phyloP scores from a whole-genome alignment of 768 basidiomycete species.

The Phaffia australis region DNA sequence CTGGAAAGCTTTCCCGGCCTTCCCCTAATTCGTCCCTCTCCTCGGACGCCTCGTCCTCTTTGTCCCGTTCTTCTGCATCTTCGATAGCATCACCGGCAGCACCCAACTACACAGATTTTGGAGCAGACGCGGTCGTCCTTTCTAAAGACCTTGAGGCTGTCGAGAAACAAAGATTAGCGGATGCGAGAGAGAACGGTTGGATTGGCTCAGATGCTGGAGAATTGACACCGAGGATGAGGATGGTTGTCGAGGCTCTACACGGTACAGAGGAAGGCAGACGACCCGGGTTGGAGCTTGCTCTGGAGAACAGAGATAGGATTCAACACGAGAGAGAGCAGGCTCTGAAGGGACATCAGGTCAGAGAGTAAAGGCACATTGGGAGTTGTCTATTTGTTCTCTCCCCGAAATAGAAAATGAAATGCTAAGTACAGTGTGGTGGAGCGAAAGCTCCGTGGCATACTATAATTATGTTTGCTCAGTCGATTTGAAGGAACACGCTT shows the following conservation, averaged over 20 bases:
- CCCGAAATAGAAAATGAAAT: too few species aligned
- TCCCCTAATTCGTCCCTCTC: neutral
- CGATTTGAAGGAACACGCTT: too few species aligned
- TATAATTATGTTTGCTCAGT: too few species aligned
- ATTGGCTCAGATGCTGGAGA: neutral
- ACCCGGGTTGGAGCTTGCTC: neutral
- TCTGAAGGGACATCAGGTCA: too few species aligned
- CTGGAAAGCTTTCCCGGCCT: constrained; percentile 12
- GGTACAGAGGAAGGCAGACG: neutral
- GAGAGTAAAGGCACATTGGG: too few species aligned
- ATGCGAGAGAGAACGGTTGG: neutral
- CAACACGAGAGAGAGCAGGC: neutral
- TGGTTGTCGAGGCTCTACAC: neutral
- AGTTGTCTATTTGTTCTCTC: too few species aligned
- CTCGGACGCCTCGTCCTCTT: neutral
- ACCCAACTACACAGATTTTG: too few species aligned
- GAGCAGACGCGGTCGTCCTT: too few species aligned
- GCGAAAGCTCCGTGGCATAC: too few species aligned
- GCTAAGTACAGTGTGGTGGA: too few species aligned
- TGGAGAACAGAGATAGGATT: neutral
- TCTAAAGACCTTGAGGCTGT: neutral
- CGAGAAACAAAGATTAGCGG: neutral
- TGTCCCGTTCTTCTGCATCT: neutral
- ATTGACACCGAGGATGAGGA: neutral
- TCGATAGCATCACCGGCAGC: neutral